Evolutionary conservation across 495 filamentous ascomycete genomes (phyloP).

Genomic region (Penicillium cosmopolitanum): DNA sequence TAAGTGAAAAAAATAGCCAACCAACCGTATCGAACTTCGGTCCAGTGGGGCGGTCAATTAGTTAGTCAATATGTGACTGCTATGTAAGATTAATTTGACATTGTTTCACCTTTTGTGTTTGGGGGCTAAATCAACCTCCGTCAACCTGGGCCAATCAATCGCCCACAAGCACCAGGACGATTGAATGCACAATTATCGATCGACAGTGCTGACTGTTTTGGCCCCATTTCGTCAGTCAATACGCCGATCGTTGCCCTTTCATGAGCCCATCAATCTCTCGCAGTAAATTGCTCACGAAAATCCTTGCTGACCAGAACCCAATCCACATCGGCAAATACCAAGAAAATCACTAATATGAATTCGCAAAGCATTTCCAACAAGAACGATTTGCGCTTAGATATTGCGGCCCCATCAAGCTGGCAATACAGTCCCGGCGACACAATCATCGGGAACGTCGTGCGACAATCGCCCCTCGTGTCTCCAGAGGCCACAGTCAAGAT

Average conservation of each 20-base stretch:
- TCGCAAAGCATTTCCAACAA: background rate
- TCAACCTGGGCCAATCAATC: too few species aligned
- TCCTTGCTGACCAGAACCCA: background rate
- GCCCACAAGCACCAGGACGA: too few species aligned
- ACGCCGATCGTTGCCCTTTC: background rate
- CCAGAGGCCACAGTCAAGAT: slow-evolving; percentile 21
- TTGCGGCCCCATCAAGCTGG: slow-evolving; percentile 22
- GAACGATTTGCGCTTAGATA: slow-evolving; percentile 10
- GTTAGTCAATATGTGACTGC: too few species aligned
- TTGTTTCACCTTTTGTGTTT: too few species aligned
- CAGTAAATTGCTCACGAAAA: background rate
- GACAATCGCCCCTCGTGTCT: slow-evolving; percentile 16
- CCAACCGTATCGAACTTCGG: too few species aligned
- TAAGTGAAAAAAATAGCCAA: too few species aligned
- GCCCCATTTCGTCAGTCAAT: background rate
- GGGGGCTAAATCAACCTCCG: too few species aligned
- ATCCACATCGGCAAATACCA: background rate
- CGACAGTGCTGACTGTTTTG: background rate
- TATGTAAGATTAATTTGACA: too few species aligned
- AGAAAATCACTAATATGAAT: background rate
- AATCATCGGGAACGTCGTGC: slow-evolving; percentile 24
- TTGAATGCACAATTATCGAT: too few species aligned
- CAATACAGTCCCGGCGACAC: slow-evolving; percentile 21
- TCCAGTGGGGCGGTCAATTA: too few species aligned
- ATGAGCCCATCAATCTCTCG: background rate